phyloP scores from a whole-genome alignment of 371 early-diverging fungal genomes.

The Rhizopus microsporus region DNA sequence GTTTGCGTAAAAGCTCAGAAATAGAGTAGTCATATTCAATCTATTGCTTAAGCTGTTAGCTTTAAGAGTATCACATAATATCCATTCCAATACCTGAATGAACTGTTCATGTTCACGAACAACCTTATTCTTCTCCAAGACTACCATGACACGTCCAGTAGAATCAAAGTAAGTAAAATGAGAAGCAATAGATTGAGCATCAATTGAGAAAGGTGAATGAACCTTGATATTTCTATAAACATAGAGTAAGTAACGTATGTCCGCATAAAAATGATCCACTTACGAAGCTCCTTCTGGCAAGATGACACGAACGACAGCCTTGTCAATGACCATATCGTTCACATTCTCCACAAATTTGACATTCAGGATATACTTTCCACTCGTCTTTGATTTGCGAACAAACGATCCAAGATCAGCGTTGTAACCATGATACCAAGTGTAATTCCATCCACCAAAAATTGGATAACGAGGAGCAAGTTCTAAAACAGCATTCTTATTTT shows the following conservation, averaged over 20 bases:
- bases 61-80: not conserved
- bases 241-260: not conserved
- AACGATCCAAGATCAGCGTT: conserved; percentile 65
- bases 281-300: conserved; percentile 94
- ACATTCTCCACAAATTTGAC: conserved; percentile 73
- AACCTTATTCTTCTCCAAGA: conserved; percentile 64
- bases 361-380: conserved; percentile 59
- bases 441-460: conserved; percentile 94
- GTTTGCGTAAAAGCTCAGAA: conserved; percentile 46
- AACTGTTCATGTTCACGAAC: conserved; percentile 58
- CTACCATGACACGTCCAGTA: conserved; percentile 66
- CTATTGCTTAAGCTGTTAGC: conserved; percentile 16
- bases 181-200: conserved; percentile 35
- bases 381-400: conserved; percentile 51
- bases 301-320: conserved; percentile 71
- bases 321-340: conserved; percentile 62
- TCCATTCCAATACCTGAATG: conserved; percentile 32
- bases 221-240: conserved; percentile 58
- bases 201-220: conserved; percentile 54
- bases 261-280: conserved; percentile 21
- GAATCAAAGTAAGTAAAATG: conserved; percentile 77
- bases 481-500: conserved; percentile 54
- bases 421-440: conserved; percentile 93
- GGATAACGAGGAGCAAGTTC: conserved; percentile 89
- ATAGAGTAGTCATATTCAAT: conserved; percentile 48